Evolutionary conservation across 2,329 filamentous ascomycete species (phyloP).

Genomic region (Fusarium transvaalense): DNA sequence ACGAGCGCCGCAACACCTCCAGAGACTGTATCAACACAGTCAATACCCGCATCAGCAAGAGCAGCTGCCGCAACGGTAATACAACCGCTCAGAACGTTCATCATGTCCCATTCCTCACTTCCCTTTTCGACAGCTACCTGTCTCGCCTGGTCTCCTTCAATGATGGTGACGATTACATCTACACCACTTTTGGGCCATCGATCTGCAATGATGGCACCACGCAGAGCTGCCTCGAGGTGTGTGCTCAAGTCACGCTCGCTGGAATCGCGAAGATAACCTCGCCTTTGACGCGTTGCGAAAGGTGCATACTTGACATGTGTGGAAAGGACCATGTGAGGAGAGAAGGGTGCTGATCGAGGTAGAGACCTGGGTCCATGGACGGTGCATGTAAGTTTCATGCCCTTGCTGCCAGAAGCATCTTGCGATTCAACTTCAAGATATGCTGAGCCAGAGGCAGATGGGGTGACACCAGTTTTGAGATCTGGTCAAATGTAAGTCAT

Average conservation of each 20-base stretch:
- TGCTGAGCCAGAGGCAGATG: conserved; percentile 92
- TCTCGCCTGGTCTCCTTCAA: conserved; percentile 91
- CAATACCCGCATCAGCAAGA: conserved; percentile 93
- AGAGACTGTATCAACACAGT: conserved; percentile 90
- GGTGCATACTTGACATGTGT: conserved; percentile 97
- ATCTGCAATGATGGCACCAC: conserved; percentile 91
- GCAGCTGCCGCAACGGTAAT: conserved; percentile 95
- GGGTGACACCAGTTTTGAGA: conserved; percentile 90
- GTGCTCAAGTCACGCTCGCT: conserved; percentile 90
- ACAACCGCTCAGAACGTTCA: conserved; percentile 92
- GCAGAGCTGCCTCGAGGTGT: conserved; percentile 89
- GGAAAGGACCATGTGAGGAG: conserved; percentile 89
- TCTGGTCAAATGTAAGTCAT: conserved; percentile 63
- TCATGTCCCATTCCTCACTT: conserved; percentile 83
- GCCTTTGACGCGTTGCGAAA: conserved; percentile 85
- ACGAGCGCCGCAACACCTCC: conserved; percentile 91
- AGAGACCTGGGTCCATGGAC: conserved; percentile 94
- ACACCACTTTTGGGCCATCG: conserved; percentile 98
- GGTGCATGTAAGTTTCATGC: conserved; percentile 91
- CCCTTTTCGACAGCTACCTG: conserved; percentile 61
- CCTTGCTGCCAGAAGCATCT: conserved; percentile 65
- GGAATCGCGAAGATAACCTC: conserved; percentile 87
- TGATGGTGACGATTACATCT: conserved; percentile 92
- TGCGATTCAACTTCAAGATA: conserved; percentile 78
- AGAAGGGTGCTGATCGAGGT: conserved; percentile 90